A percentile compares a stretch with the other conserved stretches of the same genome.
These are phyloP conservation scores for Apiospora arundinis DNA, from an alignment of 2,329 filamentous ascomycete species.

Conservation along the genomic window DNA sequence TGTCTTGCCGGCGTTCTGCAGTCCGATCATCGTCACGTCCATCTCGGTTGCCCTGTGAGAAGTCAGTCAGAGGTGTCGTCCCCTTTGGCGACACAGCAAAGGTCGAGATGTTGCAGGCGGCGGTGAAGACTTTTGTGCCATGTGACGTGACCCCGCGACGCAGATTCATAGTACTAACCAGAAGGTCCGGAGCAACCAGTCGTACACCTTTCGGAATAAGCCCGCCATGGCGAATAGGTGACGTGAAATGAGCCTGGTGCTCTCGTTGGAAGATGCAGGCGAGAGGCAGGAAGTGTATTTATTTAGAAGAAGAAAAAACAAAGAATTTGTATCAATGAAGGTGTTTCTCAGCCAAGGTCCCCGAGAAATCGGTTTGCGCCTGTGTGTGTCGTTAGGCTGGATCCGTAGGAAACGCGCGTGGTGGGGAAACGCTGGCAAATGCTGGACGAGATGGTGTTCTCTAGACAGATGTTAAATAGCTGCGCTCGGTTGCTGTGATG, in stretches of 20 bases:
- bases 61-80: not conserved
- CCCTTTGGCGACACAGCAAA: constrained; percentile 28
- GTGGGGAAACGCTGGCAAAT: constrained; percentile 24
- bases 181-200: constrained; percentile 97
- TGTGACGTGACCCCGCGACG: constrained; percentile 37
- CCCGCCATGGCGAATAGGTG: constrained; percentile 71
- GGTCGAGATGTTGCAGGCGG: constrained; percentile 28
- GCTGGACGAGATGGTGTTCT: constrained; percentile 31
- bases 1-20: constrained; percentile 98
- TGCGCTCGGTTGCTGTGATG: constrained; percentile 37
- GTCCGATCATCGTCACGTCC: constrained; percentile 98
- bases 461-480: constrained; percentile 48
- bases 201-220: constrained; percentile 93
- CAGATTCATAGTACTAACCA: constrained; percentile 68
- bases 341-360: constrained; percentile 11
- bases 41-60: constrained; percentile 89
- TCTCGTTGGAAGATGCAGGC: not conserved
- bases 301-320: constrained; percentile 19
- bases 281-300: constrained; percentile 3
- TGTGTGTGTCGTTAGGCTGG: constrained; percentile 26
- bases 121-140: constrained; percentile 34
- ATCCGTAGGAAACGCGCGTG: constrained; percentile 21
- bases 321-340: constrained; percentile 8
- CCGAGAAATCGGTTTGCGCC: constrained; percentile 25
- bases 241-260: constrained; percentile 10